These are phyloP conservation scores for Salvia rosmarinus DNA, from an alignment of 257 asterid genomes.

Conservation along the genomic window DNA sequence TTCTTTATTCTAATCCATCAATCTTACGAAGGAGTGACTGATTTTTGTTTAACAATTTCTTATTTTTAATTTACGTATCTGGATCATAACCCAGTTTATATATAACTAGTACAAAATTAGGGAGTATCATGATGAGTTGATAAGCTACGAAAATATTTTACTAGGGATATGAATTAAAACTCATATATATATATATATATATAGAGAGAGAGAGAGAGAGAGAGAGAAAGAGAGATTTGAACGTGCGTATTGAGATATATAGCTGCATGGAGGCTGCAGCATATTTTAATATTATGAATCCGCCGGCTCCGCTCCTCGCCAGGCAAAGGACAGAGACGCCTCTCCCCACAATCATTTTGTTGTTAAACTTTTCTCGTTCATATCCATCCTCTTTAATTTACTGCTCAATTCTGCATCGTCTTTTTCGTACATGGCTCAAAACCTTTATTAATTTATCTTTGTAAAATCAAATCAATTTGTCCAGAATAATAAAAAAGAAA, in stretches of 20 bases:
- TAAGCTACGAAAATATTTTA: too few species aligned
- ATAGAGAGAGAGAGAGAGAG: too few species aligned
- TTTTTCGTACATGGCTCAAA: constrained; percentile 23
- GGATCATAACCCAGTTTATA: too few species aligned
- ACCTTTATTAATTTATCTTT: not conserved
- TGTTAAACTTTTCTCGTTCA: constrained; percentile 3
- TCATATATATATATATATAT: too few species aligned
- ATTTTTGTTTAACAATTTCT: not conserved
- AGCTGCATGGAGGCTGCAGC: constrained; percentile 38
- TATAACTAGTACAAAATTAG: too few species aligned
- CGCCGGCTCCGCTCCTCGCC: constrained; percentile 34
- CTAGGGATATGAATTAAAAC: too few species aligned
- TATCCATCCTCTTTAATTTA: not conserved
- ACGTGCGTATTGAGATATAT: not conserved
- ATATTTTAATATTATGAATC: constrained; percentile 46
- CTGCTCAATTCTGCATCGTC: constrained; percentile 27
- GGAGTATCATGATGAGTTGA: too few species aligned
- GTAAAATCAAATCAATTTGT: not conserved
- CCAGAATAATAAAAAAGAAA: too few species aligned
- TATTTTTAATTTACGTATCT: not conserved
- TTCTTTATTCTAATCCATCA: not conserved
- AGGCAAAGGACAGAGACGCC: constrained; percentile 49
- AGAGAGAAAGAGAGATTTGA: too few species aligned
- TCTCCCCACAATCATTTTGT: constrained; percentile 41
- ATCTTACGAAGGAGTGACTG: not conserved